Base-by-base conservation (phyloP, 306 rosid species). In the Vicia sativa region DNA sequence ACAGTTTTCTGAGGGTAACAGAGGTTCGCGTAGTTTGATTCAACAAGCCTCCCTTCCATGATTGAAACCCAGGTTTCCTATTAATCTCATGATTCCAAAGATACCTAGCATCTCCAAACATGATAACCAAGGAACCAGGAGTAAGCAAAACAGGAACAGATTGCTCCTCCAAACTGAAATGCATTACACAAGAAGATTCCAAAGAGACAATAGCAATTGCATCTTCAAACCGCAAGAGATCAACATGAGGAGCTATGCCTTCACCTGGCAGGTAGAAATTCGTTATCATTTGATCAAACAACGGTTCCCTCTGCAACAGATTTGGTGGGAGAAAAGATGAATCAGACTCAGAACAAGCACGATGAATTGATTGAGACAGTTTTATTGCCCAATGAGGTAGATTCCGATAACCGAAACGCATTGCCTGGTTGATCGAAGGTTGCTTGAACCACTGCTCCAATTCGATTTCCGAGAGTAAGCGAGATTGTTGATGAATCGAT, bases 101-200 rank as follows among this genome's bases (percentile, higher is more conserved):
- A 67, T 92, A 92, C 9, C 96, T 85, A 10, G 96, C 91, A 67
- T 92, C 98, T 56, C 89, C 96, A 41, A 85, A 86, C 93, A 92
- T 78, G 9, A 90, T 67, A 71, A 92, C 77, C 66, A 92, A 57
- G 3, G 96, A 92, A 13, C 98, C 96, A 6, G 90, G 90, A 6
- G 54, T 73, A 19, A 92, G 84, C 78, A 80, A 77, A 52, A 92
- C 80, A 3, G 91, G 88, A 74, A 90, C 42, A 16, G 48, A 42
- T 1, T 11, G n/a, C 1, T 44, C n/a, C 2, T 21, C 49, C 0
- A n/a, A 45, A 26, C 87, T 83, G 66, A 93, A 93, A 72, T 90
- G 84, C 98, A 93, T 93, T 71, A 93, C 90, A 43, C 97, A 90
- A 4, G 88, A 45, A 0, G 98, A 90, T 72, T 90, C 91, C 6